Evolutionary conservation across 805 yeast species (phyloP).

Genomic region (Candida succiphila): DNA sequence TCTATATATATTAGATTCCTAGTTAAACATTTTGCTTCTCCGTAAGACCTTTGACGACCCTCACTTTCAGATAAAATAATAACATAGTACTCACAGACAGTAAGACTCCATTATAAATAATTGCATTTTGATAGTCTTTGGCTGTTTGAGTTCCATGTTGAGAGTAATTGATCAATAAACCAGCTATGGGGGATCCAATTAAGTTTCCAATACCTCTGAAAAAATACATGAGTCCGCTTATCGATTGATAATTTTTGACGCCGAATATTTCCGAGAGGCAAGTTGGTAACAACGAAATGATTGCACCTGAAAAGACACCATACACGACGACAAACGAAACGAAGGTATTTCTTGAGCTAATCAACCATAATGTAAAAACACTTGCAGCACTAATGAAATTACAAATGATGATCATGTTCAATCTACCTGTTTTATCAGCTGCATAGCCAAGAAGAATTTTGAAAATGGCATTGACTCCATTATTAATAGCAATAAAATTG

Average conservation of each 20-base stretch:
- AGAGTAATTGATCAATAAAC: conserved; percentile 16
- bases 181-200: conserved; percentile 27
- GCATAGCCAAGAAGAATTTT: conserved; percentile 25
- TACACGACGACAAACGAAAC: conserved; percentile 23
- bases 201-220: conserved; percentile 24
- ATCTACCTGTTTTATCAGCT: conserved; percentile 31
- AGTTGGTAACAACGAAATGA: conserved; percentile 23
- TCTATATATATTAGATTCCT: too few species aligned
- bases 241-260: conserved; percentile 20
- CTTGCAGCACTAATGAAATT: conserved; percentile 21
- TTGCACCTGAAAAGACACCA: conserved; percentile 27
- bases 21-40: too few species aligned
- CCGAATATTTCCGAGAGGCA: conserved; percentile 25
- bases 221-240: conserved; percentile 25
- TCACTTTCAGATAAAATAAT: neutral
- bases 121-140: conserved; percentile 16
- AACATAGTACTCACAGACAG: conserved; percentile 1
- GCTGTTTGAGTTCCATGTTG: conserved; percentile 4
- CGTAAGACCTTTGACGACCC: conserved; percentile 23
- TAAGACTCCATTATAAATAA: conserved; percentile 19
- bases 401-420: conserved; percentile 31
- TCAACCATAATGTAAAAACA: conserved; percentile 28
- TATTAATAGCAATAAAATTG: conserved; percentile 24
- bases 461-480: conserved; percentile 21
- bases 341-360: conserved; percentile 15